Evolutionary conservation across 2,329 filamentous ascomycete genomes (phyloP), one percentile per base, ranked within the genome.

Genomic region (Colletotrichum tabaci): DNA sequence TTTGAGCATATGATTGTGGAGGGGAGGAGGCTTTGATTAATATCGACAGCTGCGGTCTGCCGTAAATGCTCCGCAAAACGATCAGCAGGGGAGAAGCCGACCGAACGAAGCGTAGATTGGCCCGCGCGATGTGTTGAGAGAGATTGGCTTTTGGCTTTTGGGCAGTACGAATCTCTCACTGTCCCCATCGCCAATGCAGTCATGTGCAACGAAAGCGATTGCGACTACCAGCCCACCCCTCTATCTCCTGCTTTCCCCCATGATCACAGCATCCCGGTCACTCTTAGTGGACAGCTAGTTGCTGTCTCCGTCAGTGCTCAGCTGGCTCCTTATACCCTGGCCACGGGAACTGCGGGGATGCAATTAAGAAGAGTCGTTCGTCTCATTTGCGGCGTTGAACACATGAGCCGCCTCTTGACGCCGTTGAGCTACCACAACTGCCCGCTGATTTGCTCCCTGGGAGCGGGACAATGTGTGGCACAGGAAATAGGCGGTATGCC

Each of bases 291-390:
- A 57, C 30, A 49, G n/a, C 44, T 52, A 26, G 26, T 26, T 26
- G 26, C 26, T 26, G 26, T n/a, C 23, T 16, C 23, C 30, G 63
- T 30, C 26, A 16, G 35, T 53, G 44, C 58, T 44, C 46, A 9
- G 44, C 52, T 26, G 26, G 26, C 60, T 52, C 58, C 68, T 4
- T 26, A 26, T 26, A 63, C 64, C 60, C 21, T 23, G 38, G 40
- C 57, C 38, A 35, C 30, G 58, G 58, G 47, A 53, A 30, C 49
- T 71, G 68, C 58, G 57, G 68, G 64, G 58, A 67, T 50, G 40
- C 58, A 71, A 71, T 71, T 52, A 68, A 62, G 26, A 58, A 57
- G 52, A 60, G 40, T 71, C 68, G 58, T 68, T 71, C 65, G 53
- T 71, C 68, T 71, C 68, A 68, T 68, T 68, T 68, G 30, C 58